Evolutionary conservation across 495 filamentous ascomycete genomes (phyloP).

Genomic region (Lophium mytilinum): DNA sequence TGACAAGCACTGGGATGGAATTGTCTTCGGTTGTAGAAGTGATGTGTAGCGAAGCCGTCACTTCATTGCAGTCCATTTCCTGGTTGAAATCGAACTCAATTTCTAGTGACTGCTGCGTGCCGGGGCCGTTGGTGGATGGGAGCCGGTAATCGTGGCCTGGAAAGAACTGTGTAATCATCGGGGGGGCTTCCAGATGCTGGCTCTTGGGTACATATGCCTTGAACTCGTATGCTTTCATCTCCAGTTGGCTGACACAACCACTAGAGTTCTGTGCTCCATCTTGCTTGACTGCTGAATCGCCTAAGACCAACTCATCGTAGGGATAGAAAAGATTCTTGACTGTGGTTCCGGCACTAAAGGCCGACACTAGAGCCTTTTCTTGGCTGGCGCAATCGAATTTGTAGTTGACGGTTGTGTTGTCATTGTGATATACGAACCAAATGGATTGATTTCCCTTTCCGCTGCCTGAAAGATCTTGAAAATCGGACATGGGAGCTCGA

Average conservation of each 20-base stretch:
- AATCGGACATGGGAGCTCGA: conserved; percentile 40
- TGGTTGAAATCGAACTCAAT: conserved; percentile 53
- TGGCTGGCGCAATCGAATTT: conserved; percentile 51
- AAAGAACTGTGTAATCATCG: conserved; percentile 57
- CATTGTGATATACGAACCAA: conserved; percentile 63
- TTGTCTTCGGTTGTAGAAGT: conserved; percentile 46
- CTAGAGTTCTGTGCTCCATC: conserved; percentile 41
- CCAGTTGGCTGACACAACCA: conserved; percentile 50
- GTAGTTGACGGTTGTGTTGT: conserved; percentile 48
- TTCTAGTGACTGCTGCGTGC: conserved; percentile 40
- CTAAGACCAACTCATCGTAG: conserved; percentile 48
- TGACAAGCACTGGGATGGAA: conserved; percentile 36
- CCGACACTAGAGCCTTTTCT: conserved; percentile 45
- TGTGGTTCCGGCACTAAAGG: conserved; percentile 47
- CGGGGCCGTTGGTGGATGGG: conserved; percentile 40
- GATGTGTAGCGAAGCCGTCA: conserved; percentile 45
- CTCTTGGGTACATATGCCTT: conserved; percentile 53
- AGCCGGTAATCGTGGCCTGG: conserved; percentile 59
- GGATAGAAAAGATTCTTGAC: conserved; percentile 64
- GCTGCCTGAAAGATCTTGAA: conserved; percentile 45
- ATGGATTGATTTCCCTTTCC: conserved; percentile 47
- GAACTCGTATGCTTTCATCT: conserved; percentile 52
- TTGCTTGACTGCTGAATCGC: conserved; percentile 31
- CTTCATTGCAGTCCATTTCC: conserved; percentile 53
- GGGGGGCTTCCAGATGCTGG: conserved; percentile 44